Conservation (phyloP, 1,139 yeast genomes). For the Schizosaccharomyces versatilis region DNA sequence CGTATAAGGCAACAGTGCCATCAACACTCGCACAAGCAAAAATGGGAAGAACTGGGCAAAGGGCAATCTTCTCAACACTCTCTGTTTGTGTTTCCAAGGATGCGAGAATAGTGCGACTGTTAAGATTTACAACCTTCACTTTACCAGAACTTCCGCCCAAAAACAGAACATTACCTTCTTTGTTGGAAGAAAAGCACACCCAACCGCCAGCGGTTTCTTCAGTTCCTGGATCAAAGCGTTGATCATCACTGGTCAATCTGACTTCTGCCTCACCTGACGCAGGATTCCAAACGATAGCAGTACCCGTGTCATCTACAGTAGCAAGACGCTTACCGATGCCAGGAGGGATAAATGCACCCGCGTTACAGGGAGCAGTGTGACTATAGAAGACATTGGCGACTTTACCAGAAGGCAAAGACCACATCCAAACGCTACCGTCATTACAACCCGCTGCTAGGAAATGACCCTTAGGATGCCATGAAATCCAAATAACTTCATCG, state of each 20-base stretch:
- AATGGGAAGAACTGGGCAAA: constrained; percentile 45
- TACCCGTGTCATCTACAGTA: constrained; percentile 72
- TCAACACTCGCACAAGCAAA: constrained; percentile 74
- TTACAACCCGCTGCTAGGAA: constrained; percentile 83
- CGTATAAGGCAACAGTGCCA: constrained; percentile 65
- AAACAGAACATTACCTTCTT: constrained; percentile 24
- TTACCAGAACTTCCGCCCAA: constrained; percentile 78
- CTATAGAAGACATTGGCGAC: constrained; percentile 46
- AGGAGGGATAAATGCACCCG: constrained; percentile 19
- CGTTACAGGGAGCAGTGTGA: constrained; percentile 34
- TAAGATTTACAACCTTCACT: constrained; percentile 50
- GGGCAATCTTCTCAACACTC: constrained; percentile 9
- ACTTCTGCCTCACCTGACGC: constrained; percentile 32
- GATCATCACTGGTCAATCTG: constrained; percentile 72
- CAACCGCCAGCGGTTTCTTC: constrained; percentile 9
- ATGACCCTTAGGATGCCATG: constrained; percentile 47
- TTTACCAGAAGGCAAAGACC: constrained; percentile 32
- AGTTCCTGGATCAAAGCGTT: constrained; percentile 30
- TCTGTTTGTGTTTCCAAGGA: constrained; percentile 22
- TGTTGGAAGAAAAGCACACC: constrained; percentile 8
- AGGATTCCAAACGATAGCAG: constrained; percentile 75
- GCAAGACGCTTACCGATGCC: constrained; percentile 22
- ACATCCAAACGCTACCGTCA: constrained; percentile 91
- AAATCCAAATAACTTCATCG: constrained; percentile 62
- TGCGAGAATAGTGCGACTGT: constrained; percentile 48